Evolutionary conservation across 2,329 filamentous ascomycete genomes (phyloP).

Genomic region (Huntiella decipiens): DNA sequence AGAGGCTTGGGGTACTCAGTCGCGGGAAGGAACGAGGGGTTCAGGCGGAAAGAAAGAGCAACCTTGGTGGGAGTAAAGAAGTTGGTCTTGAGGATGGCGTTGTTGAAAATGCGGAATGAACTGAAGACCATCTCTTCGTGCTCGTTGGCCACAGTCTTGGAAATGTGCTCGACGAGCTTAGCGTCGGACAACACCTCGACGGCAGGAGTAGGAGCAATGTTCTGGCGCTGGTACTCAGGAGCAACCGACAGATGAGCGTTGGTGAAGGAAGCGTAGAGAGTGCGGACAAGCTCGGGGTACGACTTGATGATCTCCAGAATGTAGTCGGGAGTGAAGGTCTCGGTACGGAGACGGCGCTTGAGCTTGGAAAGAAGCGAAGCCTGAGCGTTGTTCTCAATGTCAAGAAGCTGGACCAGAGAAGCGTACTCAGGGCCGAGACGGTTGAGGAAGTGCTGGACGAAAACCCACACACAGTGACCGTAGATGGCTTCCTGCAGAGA

Average conservation of each 20-base stretch:
- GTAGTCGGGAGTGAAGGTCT: slow-evolving; percentile 96
- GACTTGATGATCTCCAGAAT: slow-evolving; percentile 91
- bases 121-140: slow-evolving; percentile 98
- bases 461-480: slow-evolving; percentile 93
- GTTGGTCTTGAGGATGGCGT: slow-evolving; percentile 86
- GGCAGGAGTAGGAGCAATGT: slow-evolving; percentile 31
- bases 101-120: slow-evolving; percentile 91
- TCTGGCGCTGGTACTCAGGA: slow-evolving; percentile 29
- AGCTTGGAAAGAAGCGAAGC: slow-evolving; percentile 79
- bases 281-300: slow-evolving; percentile 72
- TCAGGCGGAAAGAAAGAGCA: slow-evolving; percentile 84
- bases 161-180: slow-evolving; percentile 54
- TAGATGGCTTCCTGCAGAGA: slow-evolving; percentile 96
- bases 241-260: slow-evolving; percentile 52
- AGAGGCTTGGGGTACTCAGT: slow-evolving; percentile 86
- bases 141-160: slow-evolving; percentile 69
- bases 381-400: slow-evolving; percentile 64
- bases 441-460: slow-evolving; percentile 95
- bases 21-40: slow-evolving; percentile 71
- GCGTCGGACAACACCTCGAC: slow-evolving; percentile 56
- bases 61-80: slow-evolving; percentile 96
- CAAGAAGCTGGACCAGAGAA: slow-evolving; percentile 63
- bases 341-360: slow-evolving; percentile 83
- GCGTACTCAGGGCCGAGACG: slow-evolving; percentile 82
- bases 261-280: slow-evolving; percentile 81